Percentiles rank a stretch among this genome's conserved stretches.
These are phyloP conservation scores for Linum lewisii DNA, from an alignment of 345 rosid genomes.

Conservation along the genomic window DNA sequence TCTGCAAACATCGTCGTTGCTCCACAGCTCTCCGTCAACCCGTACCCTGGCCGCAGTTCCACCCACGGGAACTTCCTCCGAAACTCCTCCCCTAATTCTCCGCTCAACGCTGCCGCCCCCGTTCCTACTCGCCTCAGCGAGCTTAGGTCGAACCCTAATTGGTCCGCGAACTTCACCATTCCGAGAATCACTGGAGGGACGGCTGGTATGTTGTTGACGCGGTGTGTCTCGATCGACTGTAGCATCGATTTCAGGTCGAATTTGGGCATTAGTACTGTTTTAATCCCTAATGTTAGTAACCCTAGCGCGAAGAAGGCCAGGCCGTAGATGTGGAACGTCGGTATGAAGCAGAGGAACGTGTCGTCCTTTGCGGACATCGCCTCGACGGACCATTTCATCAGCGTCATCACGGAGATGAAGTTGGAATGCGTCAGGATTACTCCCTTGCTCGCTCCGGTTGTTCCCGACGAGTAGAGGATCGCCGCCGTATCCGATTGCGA, in stretches of 20 bases:
- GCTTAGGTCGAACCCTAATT: slow-evolving; percentile 22
- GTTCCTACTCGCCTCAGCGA: slow-evolving; percentile 36
- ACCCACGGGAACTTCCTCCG: slow-evolving; percentile 46
- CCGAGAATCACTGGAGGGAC: slow-evolving; percentile 53
- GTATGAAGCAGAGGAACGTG: slow-evolving; percentile 39
- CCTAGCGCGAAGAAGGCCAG: slow-evolving; percentile 50
- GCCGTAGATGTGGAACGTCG: slow-evolving; percentile 58
- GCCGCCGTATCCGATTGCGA: slow-evolving; percentile 47
- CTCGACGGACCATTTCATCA: slow-evolving; percentile 39
- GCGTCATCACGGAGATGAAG: slow-evolving; percentile 29
- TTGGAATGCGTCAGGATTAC: slow-evolving; percentile 47
- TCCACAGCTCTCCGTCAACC: slow-evolving; percentile 49
- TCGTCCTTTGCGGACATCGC: slow-evolving; percentile 30
- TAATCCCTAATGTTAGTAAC: slow-evolving; percentile 29
- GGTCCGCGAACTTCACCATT: slow-evolving; percentile 30
- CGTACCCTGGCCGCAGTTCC: slow-evolving; percentile 51
- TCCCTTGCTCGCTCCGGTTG: slow-evolving; percentile 57
- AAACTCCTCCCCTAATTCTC: slow-evolving; percentile 34
- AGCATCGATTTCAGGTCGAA: slow-evolving; percentile 42
- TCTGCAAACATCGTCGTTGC: slow-evolving; percentile 24
- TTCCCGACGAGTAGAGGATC: slow-evolving; percentile 57
- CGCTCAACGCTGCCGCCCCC: slow-evolving; percentile 60
- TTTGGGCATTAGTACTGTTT: slow-evolving; percentile 38
- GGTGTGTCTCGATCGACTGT: slow-evolving; percentile 27
- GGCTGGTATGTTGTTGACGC: slow-evolving; percentile 44